Evolutionary conservation across 106 monocot species (phyloP).

Genomic region (Allium cepa): DNA sequence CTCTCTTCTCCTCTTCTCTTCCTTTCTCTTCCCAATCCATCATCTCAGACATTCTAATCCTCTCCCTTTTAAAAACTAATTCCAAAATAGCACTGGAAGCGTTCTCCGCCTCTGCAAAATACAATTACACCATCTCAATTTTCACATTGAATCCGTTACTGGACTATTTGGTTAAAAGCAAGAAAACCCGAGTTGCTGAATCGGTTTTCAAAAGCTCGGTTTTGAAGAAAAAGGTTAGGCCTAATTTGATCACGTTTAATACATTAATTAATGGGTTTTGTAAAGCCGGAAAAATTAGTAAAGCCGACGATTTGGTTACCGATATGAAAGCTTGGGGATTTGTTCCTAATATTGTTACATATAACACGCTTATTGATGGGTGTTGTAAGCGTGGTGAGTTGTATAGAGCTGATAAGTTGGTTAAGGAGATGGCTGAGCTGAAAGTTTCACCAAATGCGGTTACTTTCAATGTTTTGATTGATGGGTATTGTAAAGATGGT

Average conservation of each 20-base stretch:
- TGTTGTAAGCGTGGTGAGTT: constrained; percentile 61
- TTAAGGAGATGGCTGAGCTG: constrained; percentile 55
- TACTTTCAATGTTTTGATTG: constrained; percentile 70
- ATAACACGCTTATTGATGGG: constrained; percentile 65
- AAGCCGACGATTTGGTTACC: constrained; percentile 42
- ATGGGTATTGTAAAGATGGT: constrained; percentile 76
- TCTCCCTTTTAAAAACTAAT: constrained; percentile 32
- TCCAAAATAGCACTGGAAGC: constrained; percentile 28
- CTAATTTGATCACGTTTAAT: constrained; percentile 72
- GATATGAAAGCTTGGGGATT: constrained; percentile 76
- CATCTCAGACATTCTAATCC: constrained; percentile 67
- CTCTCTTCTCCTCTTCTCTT: constrained; percentile 20
- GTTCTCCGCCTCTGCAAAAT: constrained; percentile 47
- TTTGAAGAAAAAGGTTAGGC: constrained; percentile 33
- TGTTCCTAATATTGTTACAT: constrained; percentile 53
- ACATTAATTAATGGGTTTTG: constrained; percentile 51
- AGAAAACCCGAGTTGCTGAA: constrained; percentile 17
- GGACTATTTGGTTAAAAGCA: constrained; percentile 26
- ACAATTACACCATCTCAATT: constrained; percentile 38
- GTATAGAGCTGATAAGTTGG: constrained; percentile 53
- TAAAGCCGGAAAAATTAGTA: constrained; percentile 46
- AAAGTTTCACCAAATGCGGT: constrained; percentile 50
- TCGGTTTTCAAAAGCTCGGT: constrained; percentile 39
- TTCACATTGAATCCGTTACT: constrained; percentile 63
- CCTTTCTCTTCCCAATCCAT: constrained; percentile 27